Percentiles rank a stretch among this genome's conserved stretches.
Conservation (phyloP, 306 rosid species). For the Chamaecrista fasciculata region DNA sequence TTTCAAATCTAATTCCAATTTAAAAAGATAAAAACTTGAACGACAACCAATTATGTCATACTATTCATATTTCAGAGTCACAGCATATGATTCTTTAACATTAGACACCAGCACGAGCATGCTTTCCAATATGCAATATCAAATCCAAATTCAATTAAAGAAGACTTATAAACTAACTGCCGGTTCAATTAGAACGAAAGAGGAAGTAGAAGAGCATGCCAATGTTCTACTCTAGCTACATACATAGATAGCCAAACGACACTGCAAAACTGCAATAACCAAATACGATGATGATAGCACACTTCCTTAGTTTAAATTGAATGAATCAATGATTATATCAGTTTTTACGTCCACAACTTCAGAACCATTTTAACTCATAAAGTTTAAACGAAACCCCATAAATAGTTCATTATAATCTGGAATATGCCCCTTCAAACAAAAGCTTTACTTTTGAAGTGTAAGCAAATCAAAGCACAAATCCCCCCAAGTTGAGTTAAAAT, state of each 20-base stretch:
- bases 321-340: not conserved
- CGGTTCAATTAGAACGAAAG: not conserved
- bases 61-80: not conserved
- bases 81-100: no score
- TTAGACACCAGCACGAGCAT: not conserved
- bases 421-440: not conserved
- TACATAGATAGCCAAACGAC: not conserved
- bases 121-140: not conserved
- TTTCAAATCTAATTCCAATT: not conserved
- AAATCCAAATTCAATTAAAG: not conserved
- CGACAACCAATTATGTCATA: not conserved
- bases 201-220: not conserved
- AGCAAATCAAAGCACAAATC: not conserved
- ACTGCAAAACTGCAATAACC: not conserved
- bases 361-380: not conserved
- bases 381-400: not conserved
- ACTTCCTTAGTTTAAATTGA: no score
- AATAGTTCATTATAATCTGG: not conserved
- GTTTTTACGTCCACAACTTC: no score
- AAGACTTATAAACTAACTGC: not conserved
- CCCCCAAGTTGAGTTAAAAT: not conserved
- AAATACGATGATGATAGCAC: not conserved
- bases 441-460: not conserved
- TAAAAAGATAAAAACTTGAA: not conserved
- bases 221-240: not conserved